phyloP scores from a whole-genome alignment of 306 rosid species.

The Malus domestica region ASM211411v1 NC_041793.1:36126501-36127000 shows the following conservation, averaged over 20 bases:
- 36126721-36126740: too few relatives aligned
- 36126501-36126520: constrained; percentile 8
- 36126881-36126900: constrained; percentile 34
- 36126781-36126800: constrained; percentile 13
- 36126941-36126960: constrained; percentile 8
- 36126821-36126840: neutral
- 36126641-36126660: too few relatives aligned
- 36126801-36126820: neutral
- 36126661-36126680: too few relatives aligned
- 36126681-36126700: too few relatives aligned
- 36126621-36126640: too few relatives aligned
- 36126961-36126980: constrained; percentile 21
- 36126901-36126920: constrained; percentile 32
- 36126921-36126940: constrained; percentile 24
- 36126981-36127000: constrained; percentile 41
- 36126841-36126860: constrained; percentile 3
- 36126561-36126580: neutral
- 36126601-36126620: too few relatives aligned
- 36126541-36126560: constrained; percentile 42
- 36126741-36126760: constrained; percentile 12
- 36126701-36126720: too few relatives aligned
- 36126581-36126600: too few relatives aligned
- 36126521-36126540: constrained; percentile 33
- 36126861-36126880: constrained; percentile 9
- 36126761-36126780: constrained; percentile 35